These are phyloP conservation scores for Sporothrix luriei DNA, from an alignment of 2,329 filamentous ascomycete species.

Conservation along the genomic window DNA sequence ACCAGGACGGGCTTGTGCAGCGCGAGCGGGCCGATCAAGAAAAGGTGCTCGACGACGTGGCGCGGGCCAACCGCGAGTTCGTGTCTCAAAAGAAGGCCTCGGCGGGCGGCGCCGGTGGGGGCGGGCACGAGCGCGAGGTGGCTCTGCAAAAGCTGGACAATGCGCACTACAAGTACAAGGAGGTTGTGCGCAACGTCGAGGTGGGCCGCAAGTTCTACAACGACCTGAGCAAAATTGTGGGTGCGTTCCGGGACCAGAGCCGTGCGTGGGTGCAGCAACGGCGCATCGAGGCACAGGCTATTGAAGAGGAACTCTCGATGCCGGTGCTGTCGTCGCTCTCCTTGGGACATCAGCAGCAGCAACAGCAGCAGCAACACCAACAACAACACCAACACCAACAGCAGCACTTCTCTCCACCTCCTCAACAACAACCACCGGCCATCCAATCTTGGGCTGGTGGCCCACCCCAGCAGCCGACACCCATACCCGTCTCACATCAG, in stretches of 20 bases:
- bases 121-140: constrained; percentile 70
- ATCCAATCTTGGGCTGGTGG: constrained; percentile 61
- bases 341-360: constrained; percentile 36
- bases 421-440: constrained; percentile 45
- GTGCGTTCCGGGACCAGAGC: constrained; percentile 74
- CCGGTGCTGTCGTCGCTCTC: constrained; percentile 53
- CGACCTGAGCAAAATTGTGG: constrained; percentile 84
- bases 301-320: constrained; percentile 69
- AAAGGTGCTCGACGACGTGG: constrained; percentile 67
- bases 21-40: constrained; percentile 78
- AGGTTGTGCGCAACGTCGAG: constrained; percentile 89
- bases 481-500: constrained; percentile 18
- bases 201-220: constrained; percentile 96
- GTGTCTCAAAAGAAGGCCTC: constrained; percentile 61
- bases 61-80: constrained; percentile 77
- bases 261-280: constrained; percentile 79
- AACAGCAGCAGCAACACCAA: constrained; percentile 37
- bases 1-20: constrained; percentile 65
- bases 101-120: constrained; percentile 63
- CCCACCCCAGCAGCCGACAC: constrained; percentile 57
- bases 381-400: constrained; percentile 40
- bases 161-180: constrained; percentile 94
- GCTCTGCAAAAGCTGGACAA: constrained; percentile 86
- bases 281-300: constrained; percentile 73
- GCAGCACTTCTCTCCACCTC: constrained; percentile 24